Base-by-base conservation (phyloP, 2,329 filamentous ascomycete species). In the Colletotrichum tabaci region DNA sequence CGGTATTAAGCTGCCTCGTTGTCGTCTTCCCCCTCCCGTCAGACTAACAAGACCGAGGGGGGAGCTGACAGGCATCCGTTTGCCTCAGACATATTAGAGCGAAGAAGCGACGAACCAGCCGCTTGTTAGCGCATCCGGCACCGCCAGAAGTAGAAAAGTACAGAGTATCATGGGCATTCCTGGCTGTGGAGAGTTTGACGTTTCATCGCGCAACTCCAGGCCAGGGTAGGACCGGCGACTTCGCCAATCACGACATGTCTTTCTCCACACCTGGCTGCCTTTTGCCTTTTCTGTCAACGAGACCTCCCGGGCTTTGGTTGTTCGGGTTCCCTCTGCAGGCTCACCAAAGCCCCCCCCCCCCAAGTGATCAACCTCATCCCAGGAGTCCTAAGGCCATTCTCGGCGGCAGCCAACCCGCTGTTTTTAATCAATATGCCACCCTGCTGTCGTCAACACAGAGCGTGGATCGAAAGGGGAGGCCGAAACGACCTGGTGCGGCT, bases 141-240 rank as follows among this genome's bases (percentile, higher is more conserved):
- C 46, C n/a, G 30, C 44, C 21, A 49, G 21, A 38, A 44, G 21
- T 18, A 49, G 49, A 30, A 30, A 8, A 30, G 30, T 8, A 30
- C 30, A 9, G 30, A n/a, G 23, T 55, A 15, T 12, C 30, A 23
- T 26, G 38, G 35, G 6, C n/a, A 23, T 44, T 30, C 57, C 30
- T 61, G 58, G 58, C 46, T 18, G 30, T 47, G 35, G 60, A 35
- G 21, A 53, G 35, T 23, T 62, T 46, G 65, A 62, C 68, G 68
- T 71, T 71, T 71, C 68, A 71, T 68, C 68, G 65, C 65, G 58
- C 65, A 53, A 53, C 50, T 60, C 47, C 57, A 38, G 56, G 64
- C 26, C 58, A 63, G 58, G 47, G 58, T 58, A 71, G 46, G 58
- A 68, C 53, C 49, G 26, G n/a, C 38, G 68, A 58, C 38, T 58